Evolutionary conservation across 78 protist species (phyloP), one percentile per base, ranked within the genome.

Genomic region (Neovahlkampfia damariscottae): DNA sequence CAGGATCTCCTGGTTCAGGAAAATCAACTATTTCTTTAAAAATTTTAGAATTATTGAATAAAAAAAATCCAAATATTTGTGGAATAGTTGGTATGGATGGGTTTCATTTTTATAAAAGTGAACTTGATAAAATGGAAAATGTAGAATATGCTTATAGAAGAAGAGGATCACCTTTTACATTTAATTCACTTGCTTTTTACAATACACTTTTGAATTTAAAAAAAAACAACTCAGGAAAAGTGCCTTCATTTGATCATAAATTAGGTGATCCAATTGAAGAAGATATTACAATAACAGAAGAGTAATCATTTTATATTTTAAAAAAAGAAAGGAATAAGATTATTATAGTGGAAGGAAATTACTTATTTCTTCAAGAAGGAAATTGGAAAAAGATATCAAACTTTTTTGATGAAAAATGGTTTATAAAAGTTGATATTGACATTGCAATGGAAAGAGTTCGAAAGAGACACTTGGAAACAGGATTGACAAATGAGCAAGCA

Each of bases 91-190:
- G 77, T 19, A 74, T 74, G 77, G 77, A 74, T 66, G 77, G 77
- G 66, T 74, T 36, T 32, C 77, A 74, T 19, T 66, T 67, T 70
- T 70, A 70, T 19, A 74, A 19, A 32, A 74, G 27, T 32, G 77
- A 74, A 74, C 19, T 74, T n/a, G 73, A 74, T 36, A 10, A 19
- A 32, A 40, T 74, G 19, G 74, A 19, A n/a, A 70, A 74, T 19
- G 77, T 70, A n/a, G 27, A 19, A 32, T 19, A 70, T 19, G 77
- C 77, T 67, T 19, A 36, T 66, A 19, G 73, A 36, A n/a, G 77
- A 70, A 74, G 77, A 66, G 77, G 77, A 10, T 50, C 77, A 74
- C 79, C 77, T 10, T 74, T 74, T 74, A 74, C 77, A 10, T 74
- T 74, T 66, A 40, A 74, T 74, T 74, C 77, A 19, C 19, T 67